Evolutionary conservation across 106 monocot species (phyloP).

Genomic region (Allium fistulosum): DNA sequence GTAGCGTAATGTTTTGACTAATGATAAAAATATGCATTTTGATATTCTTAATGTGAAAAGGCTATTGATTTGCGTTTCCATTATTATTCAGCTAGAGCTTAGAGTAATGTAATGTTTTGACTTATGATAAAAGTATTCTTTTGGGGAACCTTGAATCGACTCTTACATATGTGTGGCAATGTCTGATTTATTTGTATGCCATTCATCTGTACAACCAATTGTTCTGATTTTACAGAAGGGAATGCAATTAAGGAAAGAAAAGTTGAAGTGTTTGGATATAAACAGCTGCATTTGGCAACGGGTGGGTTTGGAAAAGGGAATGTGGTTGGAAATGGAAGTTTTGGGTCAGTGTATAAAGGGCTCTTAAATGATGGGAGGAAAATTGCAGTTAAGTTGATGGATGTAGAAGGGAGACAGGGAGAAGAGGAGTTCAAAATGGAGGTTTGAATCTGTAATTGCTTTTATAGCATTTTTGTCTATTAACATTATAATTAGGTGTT

Average conservation of each 20-base stretch:
- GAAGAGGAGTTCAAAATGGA: constrained; percentile 98
- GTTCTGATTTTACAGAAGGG: no score
- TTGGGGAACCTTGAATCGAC: no score
- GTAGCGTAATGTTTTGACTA: no score
- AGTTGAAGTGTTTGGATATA: constrained; percentile 70
- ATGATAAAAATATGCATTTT: no score
- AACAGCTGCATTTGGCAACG: constrained; percentile 81
- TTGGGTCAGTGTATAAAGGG: constrained; percentile 83
- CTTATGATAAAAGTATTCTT: no score
- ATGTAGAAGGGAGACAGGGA: constrained; percentile 78
- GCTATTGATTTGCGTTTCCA: no score
- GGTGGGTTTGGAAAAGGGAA: constrained; percentile 71
- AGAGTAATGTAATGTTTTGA: no score
- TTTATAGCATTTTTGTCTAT: neutral
- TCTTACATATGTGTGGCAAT: no score
- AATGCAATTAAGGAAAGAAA: constrained; percentile 23
- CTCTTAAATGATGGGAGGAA: constrained; percentile 71
- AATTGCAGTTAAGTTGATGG: constrained; percentile 98
- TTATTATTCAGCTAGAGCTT: no score
- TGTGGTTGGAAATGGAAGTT: constrained; percentile 85
- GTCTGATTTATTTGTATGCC: no score
- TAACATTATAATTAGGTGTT: neutral
- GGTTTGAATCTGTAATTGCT: constrained; percentile 18
- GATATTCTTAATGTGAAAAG: no score
- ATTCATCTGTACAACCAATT: no score